Percentiles rank a stretch among this genome's conserved stretches.
phyloP scores from a whole-genome alignment of 2,329 filamentous ascomycete genomes.

The Magnaporthiopsis rhizophila region DNA sequence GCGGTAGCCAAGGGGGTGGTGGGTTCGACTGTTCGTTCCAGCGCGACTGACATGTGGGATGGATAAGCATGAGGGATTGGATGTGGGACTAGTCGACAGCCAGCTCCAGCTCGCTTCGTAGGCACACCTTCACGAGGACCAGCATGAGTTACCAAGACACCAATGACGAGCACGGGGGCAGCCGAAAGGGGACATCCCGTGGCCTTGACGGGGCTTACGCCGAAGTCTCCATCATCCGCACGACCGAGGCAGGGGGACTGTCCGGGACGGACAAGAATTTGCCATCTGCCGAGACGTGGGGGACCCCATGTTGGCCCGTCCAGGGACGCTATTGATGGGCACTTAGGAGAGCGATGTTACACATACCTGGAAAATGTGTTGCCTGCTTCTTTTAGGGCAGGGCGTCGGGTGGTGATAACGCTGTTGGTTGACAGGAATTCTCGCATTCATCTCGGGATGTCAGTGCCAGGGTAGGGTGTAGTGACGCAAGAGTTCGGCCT shows the following conservation, averaged over 20 bases:
- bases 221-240: background rate
- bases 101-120: background rate
- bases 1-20: background rate
- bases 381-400: background rate
- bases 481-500: background rate
- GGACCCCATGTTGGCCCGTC: background rate
- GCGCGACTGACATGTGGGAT: background rate
- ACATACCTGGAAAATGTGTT: background rate
- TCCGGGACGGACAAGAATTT: background rate
- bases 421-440: background rate
- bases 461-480: background rate
- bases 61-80: background rate
- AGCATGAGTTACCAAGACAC: background rate
- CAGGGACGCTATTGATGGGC: background rate
- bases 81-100: background rate
- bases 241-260: background rate
- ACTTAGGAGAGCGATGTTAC: background rate
- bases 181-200: background rate
- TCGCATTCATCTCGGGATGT: background rate
- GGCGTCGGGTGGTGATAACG: background rate
- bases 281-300: background rate
- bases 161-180: background rate
- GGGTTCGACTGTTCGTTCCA: background rate
- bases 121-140: background rate
- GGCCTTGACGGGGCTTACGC: background rate